phyloP scores from a whole-genome alignment of 1,284 basidiomycete genomes.

The Bjerkandera adusta region DNA sequence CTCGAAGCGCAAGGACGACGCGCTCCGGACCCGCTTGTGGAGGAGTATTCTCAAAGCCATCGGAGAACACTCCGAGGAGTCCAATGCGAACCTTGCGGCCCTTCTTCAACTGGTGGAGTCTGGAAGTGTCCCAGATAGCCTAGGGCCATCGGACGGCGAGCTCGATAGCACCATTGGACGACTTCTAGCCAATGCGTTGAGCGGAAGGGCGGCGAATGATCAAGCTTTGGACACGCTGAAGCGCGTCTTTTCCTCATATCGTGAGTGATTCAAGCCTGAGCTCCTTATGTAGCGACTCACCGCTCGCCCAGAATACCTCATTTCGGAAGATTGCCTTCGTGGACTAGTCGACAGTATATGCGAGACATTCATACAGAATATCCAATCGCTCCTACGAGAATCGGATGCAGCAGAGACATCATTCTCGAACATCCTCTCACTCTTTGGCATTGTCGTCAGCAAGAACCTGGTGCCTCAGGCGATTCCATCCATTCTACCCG shows the following conservation, averaged over 20 bases:
- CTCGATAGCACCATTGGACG: constrained; percentile 34
- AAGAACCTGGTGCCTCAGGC: constrained; percentile 11
- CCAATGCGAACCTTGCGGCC: constrained; percentile 27
- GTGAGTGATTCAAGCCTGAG: too few species aligned
- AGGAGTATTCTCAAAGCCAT: constrained; percentile 38
- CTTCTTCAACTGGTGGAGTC: constrained; percentile 40
- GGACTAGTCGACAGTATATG: constrained; percentile 34
- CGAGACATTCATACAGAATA: constrained; percentile 35
- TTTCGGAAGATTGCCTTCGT: constrained; percentile 37
- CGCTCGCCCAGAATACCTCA: constrained; percentile 28
- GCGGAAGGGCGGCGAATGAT: constrained; percentile 11
- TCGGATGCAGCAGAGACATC: constrained; percentile 13
- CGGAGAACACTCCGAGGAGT: constrained; percentile 29
- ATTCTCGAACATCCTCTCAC: constrained; percentile 14
- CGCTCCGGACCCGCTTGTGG: constrained; percentile 39
- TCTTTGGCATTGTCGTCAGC: constrained; percentile 34
- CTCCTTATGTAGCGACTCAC: too few species aligned
- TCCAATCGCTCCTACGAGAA: constrained; percentile 36
- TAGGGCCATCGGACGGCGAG: constrained; percentile 41
- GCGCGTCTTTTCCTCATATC: constrained; percentile 35
- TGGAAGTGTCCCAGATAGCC: constrained; percentile 34
- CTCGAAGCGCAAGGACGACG: constrained; percentile 36
- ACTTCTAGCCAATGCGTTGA: constrained; percentile 32
- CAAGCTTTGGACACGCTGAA: constrained; percentile 30
- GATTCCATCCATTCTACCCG: constrained; percentile 33